Evolutionary conservation across 2,329 filamentous ascomycete genomes (phyloP).

Genomic region (Pestalotiopsis sp.): DNA sequence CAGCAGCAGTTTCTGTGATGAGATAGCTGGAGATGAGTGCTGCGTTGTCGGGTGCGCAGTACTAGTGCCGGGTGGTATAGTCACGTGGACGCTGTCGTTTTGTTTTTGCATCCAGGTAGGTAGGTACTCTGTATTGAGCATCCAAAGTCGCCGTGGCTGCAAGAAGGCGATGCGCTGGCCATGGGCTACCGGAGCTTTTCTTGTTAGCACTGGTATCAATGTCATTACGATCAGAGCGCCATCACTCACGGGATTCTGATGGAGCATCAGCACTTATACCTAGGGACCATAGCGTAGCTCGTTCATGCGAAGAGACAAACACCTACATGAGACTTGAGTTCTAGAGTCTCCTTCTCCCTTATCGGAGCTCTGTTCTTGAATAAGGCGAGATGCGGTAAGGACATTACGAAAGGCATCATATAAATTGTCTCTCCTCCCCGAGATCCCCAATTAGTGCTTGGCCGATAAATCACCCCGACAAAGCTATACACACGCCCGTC

Average conservation of each 20-base stretch:
- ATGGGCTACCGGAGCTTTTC: neutral
- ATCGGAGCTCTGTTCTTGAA: neutral
- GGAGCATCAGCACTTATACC: neutral
- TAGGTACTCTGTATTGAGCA: neutral
- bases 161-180: neutral
- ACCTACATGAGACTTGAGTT: neutral
- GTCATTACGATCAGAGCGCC: neutral
- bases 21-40: neutral
- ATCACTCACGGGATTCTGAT: neutral
- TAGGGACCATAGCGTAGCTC: neutral
- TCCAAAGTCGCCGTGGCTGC: neutral
- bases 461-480: no score
- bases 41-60: neutral
- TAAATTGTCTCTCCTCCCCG: no score
- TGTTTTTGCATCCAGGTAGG: neutral
- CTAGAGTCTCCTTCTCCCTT: neutral
- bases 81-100: neutral
- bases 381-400: no score
- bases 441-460: no score
- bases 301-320: neutral
- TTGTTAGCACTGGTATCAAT: neutral
- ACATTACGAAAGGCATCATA: no score
- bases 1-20: neutral
- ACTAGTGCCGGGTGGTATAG: neutral
- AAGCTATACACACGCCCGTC: no score